These are phyloP conservation scores for Lavandula angustifolia DNA, from an alignment of 257 asterid species.

Conservation along the genomic window DNA sequence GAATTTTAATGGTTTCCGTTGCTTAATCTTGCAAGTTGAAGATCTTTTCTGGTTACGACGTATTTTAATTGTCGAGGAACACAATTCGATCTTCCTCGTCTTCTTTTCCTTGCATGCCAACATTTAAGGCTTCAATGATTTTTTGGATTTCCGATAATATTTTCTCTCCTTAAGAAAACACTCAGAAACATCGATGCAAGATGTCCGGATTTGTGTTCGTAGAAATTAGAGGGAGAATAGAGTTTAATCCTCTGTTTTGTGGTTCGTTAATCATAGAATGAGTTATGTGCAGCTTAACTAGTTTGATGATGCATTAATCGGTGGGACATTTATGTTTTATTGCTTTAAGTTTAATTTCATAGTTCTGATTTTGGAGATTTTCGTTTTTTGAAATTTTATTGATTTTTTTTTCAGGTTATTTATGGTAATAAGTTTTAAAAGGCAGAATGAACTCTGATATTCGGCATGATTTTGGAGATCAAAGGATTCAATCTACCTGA, in stretches of 20 bases:
- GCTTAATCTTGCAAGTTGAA: background rate
- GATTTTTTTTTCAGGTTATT: constrained; percentile 12
- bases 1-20: background rate
- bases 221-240: background rate
- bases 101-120: constrained; percentile 4
- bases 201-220: background rate
- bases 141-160: background rate
- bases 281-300: constrained; percentile 4
- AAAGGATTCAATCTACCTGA: constrained; percentile 18
- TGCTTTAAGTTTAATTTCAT: background rate
- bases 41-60: background rate
- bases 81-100: background rate
- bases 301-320: constrained; percentile 12
- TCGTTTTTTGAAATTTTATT: background rate
- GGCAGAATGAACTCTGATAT: constrained; percentile 24
- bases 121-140: background rate
- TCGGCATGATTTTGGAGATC: constrained; percentile 24
- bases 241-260: constrained; percentile 13
- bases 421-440: background rate
- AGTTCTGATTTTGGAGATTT: background rate
- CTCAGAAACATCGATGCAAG: constrained; percentile 8
- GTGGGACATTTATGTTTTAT: constrained; percentile 3
- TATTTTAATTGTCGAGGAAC: background rate
- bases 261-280: background rate
- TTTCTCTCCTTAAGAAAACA: background rate